phyloP scores from a whole-genome alignment of 2,329 filamentous ascomycete species.

The Ceratocystis cacaofunesta region DNA sequence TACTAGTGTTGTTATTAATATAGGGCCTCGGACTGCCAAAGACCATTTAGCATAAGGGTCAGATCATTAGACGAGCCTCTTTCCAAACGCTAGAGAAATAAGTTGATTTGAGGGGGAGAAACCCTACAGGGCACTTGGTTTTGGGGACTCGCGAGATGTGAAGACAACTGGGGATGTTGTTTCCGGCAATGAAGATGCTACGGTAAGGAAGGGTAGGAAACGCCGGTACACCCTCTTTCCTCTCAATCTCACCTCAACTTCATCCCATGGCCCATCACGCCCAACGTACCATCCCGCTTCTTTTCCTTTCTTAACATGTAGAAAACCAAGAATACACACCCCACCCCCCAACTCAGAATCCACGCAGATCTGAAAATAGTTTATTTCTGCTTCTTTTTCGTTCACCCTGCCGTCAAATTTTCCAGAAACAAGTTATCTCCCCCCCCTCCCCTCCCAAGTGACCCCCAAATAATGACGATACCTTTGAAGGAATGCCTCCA shows the following conservation, averaged over 20 bases:
- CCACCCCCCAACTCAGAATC: neutral
- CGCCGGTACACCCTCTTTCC: neutral
- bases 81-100: neutral
- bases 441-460: neutral
- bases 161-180: neutral
- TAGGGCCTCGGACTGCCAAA: neutral
- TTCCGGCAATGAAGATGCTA: neutral
- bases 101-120: neutral
- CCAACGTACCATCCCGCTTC: neutral
- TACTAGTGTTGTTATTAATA: neutral
- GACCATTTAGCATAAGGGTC: neutral
- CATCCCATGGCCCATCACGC: neutral
- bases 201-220: neutral
- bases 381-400: neutral
- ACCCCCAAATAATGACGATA: conserved; percentile 1
- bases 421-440: neutral
- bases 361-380: neutral
- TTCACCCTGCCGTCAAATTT: neutral
- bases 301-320: neutral
- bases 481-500: neutral
- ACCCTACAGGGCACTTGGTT: neutral
- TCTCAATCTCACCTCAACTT: neutral
- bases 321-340: neutral
- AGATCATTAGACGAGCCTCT: neutral
- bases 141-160: neutral